phyloP scores from a whole-genome alignment of 2,329 filamentous ascomycete genomes.

The Epichloe elymi region DNA sequence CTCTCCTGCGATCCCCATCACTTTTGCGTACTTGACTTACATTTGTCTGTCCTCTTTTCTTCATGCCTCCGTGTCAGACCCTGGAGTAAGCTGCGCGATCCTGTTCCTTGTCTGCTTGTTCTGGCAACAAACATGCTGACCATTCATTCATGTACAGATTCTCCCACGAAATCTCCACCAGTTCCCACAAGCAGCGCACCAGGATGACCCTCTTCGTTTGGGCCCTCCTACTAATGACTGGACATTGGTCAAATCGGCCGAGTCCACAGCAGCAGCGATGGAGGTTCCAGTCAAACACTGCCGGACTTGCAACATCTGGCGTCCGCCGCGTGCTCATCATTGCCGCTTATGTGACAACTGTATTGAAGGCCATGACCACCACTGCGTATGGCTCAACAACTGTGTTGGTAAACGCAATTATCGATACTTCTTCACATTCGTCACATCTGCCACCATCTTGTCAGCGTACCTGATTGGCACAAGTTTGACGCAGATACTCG shows the following conservation, averaged over 20 bases:
- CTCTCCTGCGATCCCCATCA: slow-evolving; percentile 75
- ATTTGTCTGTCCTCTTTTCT: slow-evolving; percentile 87
- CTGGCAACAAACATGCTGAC: background rate
- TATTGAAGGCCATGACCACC: slow-evolving; percentile 92
- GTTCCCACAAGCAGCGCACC: slow-evolving; percentile 62
- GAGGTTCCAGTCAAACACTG: slow-evolving; percentile 98
- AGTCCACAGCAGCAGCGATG: slow-evolving; percentile 70
- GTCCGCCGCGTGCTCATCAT: slow-evolving; percentile 87
- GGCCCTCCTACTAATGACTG: slow-evolving; percentile 86
- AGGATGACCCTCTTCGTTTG: slow-evolving; percentile 68
- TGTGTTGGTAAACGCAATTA: slow-evolving; percentile 96
- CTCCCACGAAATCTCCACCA: slow-evolving; percentile 83
- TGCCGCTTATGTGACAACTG: slow-evolving; percentile 96
- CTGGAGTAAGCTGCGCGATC: slow-evolving; percentile 54
- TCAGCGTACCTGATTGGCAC: slow-evolving; percentile 63
- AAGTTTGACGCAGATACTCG: slow-evolving; percentile 66
- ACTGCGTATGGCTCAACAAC: slow-evolving; percentile 98
- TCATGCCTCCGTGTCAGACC: slow-evolving; percentile 84
- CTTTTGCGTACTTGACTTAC: slow-evolving; percentile 85
- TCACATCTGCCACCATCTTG: slow-evolving; percentile 65
- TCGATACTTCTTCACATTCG: slow-evolving; percentile 91
- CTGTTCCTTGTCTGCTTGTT: too few species aligned
- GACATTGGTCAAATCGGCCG: slow-evolving; percentile 77
- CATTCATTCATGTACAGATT: slow-evolving; percentile 43
- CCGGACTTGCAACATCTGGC: slow-evolving; percentile 95